Percentiles rank a stretch among this genome's conserved stretches.
Evolutionary conservation across 768 basidiomycete species (phyloP).

Genomic region (Obba rivulosa): DNA sequence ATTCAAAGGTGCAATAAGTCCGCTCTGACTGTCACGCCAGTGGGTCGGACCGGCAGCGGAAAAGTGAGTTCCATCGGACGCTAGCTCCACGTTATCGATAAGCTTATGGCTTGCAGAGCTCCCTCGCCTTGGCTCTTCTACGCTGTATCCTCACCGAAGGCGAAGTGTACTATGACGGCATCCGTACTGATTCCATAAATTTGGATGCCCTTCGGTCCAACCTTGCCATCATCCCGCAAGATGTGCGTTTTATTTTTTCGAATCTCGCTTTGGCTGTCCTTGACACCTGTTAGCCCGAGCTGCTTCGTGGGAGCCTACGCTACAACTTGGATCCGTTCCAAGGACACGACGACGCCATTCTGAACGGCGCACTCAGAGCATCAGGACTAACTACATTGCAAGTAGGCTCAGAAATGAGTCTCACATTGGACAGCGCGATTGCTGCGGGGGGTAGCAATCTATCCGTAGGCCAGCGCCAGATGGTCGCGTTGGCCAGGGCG

Average conservation of each 20-base stretch:
- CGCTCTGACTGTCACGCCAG: background rate
- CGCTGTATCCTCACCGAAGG: constrained; percentile 46
- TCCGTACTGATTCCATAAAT: constrained; percentile 35
- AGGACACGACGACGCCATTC: constrained; percentile 45
- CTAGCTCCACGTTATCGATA: constrained; percentile 7
- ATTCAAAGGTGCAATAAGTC: background rate
- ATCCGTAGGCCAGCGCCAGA: constrained; percentile 54
- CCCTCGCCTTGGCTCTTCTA: constrained; percentile 46
- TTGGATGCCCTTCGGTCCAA: constrained; percentile 39
- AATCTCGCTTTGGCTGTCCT: background rate
- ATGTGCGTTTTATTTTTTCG: constrained; percentile 24
- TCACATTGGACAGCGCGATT: constrained; percentile 42
- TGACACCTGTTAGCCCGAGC: constrained; percentile 37
- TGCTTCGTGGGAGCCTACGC: constrained; percentile 51
- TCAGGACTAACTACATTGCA: constrained; percentile 42
- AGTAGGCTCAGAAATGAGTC: constrained; percentile 26
- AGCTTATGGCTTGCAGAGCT: constrained; percentile 32
- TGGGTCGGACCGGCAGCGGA: constrained; percentile 57
- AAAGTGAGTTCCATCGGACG: constrained; percentile 26
- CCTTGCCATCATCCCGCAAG: constrained; percentile 41
- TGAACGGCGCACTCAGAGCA: constrained; percentile 44
- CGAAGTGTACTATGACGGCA: constrained; percentile 40
- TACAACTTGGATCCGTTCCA: constrained; percentile 57
- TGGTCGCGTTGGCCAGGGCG: constrained; percentile 55
- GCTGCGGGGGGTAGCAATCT: constrained; percentile 41